A percentile compares a stretch with the other conserved stretches of the same genome.
Evolutionary conservation across 1,284 basidiomycete genomes (phyloP).

Genomic region (Abortiporus biennis): DNA sequence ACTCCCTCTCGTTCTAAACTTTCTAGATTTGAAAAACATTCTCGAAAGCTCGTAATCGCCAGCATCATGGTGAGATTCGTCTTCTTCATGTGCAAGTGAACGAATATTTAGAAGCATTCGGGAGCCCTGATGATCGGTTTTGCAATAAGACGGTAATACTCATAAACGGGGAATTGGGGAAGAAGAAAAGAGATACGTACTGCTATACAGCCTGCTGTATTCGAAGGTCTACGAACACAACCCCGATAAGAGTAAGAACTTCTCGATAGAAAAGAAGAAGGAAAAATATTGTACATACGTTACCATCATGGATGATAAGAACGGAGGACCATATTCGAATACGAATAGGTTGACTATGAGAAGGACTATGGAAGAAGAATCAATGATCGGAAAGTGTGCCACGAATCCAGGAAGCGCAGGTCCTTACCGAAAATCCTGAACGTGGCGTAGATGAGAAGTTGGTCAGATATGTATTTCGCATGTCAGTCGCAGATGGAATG

Average conservation of each 20-base stretch:
- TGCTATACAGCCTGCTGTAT: conserved; percentile 4
- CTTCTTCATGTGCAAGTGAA: background rate
- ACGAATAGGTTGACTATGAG: conserved; percentile 5
- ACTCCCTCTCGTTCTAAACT: too few relatives aligned
- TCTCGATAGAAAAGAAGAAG: background rate
- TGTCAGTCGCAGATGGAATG: background rate
- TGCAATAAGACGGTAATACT: background rate
- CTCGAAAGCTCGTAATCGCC: too few relatives aligned
- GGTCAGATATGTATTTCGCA: background rate
- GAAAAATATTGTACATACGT: conserved; percentile 1
- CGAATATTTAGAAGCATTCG: conserved; percentile 6
- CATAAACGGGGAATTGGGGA: background rate
- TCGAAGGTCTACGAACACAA: conserved; percentile 2
- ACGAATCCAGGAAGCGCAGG: background rate
- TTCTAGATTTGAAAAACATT: too few relatives aligned
- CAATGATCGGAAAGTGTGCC: background rate
- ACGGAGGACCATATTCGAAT: conserved; percentile 2
- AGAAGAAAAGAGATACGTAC: background rate
- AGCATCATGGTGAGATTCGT: too few relatives aligned
- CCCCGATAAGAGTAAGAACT: too few relatives aligned
- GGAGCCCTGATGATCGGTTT: conserved; percentile 1
- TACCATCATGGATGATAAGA: conserved; percentile 4
- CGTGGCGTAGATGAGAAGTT: too few relatives aligned
- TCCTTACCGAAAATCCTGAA: background rate
- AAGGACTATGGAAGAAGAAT: background rate